Base-by-base conservation (phyloP, 176 grass and related monocot species). In the Eremochloa ophiuroides region DNA sequence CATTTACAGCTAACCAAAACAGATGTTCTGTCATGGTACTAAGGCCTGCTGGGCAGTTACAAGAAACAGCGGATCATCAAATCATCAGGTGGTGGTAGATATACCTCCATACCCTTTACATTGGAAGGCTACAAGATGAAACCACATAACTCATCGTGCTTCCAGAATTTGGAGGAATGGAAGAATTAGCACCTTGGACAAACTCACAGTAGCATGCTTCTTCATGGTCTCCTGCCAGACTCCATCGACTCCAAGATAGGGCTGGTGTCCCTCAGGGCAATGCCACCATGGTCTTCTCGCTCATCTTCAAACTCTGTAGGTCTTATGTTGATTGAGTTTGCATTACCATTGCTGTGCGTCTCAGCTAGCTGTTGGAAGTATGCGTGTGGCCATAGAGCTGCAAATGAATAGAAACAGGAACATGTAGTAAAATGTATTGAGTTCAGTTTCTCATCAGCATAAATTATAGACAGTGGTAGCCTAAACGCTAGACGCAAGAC, bases 371-470 rank as follows among this genome's bases (percentile, higher is more conserved):
- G 61, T 72, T 62, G 75, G 20, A 91, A 85, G 66, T 91, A 91
- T 47, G 89, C 89, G 71, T 72, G 85, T 56, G 89, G 89, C 89
- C 89, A 87, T 62, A 87, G 28, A 38, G 79, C 89, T 91, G 67
- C 67, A 82, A 80, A 71, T 71, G 40, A 40, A 78, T 44, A 71
- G 29, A 16, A 62, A 78, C 15, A 71, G 12, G 6, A 85, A 50
- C 20, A 60, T 15, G 12, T 58, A 4, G 39, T 65, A 76, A 70
- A 79, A 39, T 63, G 27, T 69, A 65, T 30, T 30, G 6, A 61
- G 20, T 73, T 9, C 15, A 58, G 66, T 46, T 16, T 58, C 10
- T 50, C 33, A 59, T 69, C 28, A 69, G 38, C 30, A 44, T 65
- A 56, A n/a, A 89, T 18, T 20, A n/a, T n/a, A n/a, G n/a, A n/a